Conservation (phyloP, 148 eudicot species). For the Nepenthes gracilis region DNA sequence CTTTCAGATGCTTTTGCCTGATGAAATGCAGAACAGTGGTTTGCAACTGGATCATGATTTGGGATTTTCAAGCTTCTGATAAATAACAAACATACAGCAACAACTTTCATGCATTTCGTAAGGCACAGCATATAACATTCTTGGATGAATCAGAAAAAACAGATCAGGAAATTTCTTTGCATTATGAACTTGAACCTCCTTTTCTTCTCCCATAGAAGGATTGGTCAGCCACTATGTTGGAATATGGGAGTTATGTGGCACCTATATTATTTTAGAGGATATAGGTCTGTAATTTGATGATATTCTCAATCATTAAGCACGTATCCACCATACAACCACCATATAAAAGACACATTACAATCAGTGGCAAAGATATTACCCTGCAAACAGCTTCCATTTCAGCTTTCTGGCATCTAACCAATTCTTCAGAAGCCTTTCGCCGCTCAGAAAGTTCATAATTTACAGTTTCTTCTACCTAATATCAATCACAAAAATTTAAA, state of each 20-base stretch:
- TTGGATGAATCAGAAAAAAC: too few relatives aligned
- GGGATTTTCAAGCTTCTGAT: neutral
- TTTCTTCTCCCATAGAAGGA: too few relatives aligned
- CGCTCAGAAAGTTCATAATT: neutral
- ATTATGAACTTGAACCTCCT: too few relatives aligned
- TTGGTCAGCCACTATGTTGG: too few relatives aligned
- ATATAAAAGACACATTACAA: neutral
- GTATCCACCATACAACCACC: neutral
- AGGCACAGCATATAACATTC: too few relatives aligned
- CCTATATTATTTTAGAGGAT: too few relatives aligned
- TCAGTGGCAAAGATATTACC: constrained; percentile 7
- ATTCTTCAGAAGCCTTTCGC: neutral
- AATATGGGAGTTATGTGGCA: too few relatives aligned
- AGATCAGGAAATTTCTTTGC: too few relatives aligned
- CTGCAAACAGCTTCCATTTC: constrained; percentile 6
- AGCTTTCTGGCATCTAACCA: neutral
- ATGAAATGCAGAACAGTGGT: constrained; percentile 2
- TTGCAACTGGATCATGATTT: constrained; percentile 5
- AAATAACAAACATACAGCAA: neutral
- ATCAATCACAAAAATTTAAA: neutral
- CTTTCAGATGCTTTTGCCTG: constrained; percentile 15
- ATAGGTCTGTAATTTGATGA: too few relatives aligned
- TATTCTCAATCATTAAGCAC: neutral
- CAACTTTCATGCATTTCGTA: too few relatives aligned
- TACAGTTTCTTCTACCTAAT: neutral